Evolutionary conservation across 768 basidiomycete species (phyloP).

Genomic region (Boletus vinaceobasis): DNA sequence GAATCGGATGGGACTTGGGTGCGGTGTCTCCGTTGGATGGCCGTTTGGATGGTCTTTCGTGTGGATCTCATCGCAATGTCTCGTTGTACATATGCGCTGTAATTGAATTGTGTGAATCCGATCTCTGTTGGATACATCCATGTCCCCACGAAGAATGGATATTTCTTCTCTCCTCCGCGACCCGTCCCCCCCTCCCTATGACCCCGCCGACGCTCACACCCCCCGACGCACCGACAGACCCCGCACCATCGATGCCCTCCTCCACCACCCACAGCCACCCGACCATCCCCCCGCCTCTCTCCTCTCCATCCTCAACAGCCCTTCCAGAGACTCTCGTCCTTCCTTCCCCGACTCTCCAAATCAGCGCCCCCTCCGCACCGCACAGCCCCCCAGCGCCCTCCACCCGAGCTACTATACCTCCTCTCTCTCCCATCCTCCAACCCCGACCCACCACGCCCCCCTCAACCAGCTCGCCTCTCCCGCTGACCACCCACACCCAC

Average conservation of each 20-base stretch:
- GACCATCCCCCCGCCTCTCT: conserved; percentile 17
- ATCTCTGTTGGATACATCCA: conserved; percentile 19
- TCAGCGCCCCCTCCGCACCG: neutral
- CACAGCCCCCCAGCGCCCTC: no score
- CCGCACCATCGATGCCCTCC: conserved; percentile 19
- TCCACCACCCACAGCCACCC: conserved; percentile 10
- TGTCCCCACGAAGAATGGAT: conserved; percentile 68
- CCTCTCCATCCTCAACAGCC: conserved; percentile 20
- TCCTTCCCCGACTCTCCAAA: neutral
- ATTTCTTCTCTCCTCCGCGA: conserved; percentile 70
- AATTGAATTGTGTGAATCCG: neutral
- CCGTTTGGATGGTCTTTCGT: conserved; percentile 60
- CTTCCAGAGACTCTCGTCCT: neutral
- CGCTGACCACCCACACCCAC: neutral
- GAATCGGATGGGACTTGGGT: conserved; percentile 82
- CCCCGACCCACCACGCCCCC: neutral
- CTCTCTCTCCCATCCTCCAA: no score
- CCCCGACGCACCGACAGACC: conserved; percentile 4
- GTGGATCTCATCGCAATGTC: conserved; percentile 84
- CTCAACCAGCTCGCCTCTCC: neutral
- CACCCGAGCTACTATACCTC: no score
- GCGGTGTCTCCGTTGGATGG: conserved; percentile 59
- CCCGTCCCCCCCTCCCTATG: conserved; percentile 5
- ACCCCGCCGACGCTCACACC: neutral
- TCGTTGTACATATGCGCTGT: conserved; percentile 63